Base-by-base conservation (phyloP, 148 eudicot species). In the Rhododendron kiyosumense region DNA sequence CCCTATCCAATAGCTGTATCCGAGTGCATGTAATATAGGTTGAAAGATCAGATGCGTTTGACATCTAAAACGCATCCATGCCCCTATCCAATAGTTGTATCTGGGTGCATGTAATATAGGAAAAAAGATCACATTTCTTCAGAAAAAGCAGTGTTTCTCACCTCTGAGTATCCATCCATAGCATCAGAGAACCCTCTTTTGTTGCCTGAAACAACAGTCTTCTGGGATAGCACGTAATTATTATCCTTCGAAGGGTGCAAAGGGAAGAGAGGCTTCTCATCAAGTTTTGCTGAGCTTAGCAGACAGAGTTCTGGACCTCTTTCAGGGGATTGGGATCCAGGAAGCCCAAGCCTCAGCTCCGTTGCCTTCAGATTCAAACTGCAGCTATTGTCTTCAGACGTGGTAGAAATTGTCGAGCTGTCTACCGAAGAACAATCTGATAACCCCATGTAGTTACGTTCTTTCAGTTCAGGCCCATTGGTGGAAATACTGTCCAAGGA, bases 321-420 rank as follows among this genome's bases (percentile, higher is more conserved):
- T 82, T 86, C 89, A 20, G 91, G 92, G 51, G 94, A 93, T 63
- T 69, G 90, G 51, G 92, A 92, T 77, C 94, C 93, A 76, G 94
- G 93, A 84, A 91, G 93, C 13, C 94, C 93, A 57, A 94, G 94
- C 83, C 92, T 92, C 82, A 94, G 76, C 59, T 94, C 96, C 14
- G 94, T 94, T 52, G 96, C 94, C 84, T 91, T 94, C 41, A 94
- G 83, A 89, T 90, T 91, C 80, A 90, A 65, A 86, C 88, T 75
- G 82, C 71, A 78, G 48, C 52, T 88, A 73, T 82, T 89, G 65
- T 87, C 90, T 41, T 87, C 89, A 1, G 92, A 86, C n/a, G 82
- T 71, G 28, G 73, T 83, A 38, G 92, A 87, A 63, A 87, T 84
- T 63, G 87, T 86, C 30, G 92, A 91, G 85, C 94, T 91, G 78